Conservation (phyloP, 2,329 filamentous ascomycete genomes). For the Hyphodiscus sp. region DNA sequence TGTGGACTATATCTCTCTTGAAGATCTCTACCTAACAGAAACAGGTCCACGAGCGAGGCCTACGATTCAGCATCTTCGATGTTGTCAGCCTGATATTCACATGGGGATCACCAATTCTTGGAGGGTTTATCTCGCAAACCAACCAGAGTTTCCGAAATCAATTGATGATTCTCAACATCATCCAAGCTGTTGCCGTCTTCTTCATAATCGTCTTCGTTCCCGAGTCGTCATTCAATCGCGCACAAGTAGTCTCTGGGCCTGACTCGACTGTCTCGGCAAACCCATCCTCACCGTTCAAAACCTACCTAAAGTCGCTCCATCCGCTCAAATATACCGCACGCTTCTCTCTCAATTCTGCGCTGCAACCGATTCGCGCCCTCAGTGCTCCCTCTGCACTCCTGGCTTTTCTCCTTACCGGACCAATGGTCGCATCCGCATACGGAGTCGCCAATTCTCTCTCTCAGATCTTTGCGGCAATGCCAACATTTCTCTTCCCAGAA, state of each 20-base stretch:
- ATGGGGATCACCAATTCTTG: conserved; percentile 49
- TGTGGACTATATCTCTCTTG: conserved; percentile 20
- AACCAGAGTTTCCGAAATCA: conserved; percentile 39
- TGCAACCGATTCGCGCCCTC: conserved; percentile 38
- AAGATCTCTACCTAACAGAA: background rate
- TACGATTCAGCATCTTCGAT: conserved; percentile 40
- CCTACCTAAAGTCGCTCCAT: conserved; percentile 14
- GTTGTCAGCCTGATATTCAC: conserved; percentile 40
- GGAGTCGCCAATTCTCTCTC: conserved; percentile 40
- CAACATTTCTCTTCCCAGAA: conserved; percentile 35
- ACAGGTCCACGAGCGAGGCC: conserved; percentile 47
- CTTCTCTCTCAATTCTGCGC: conserved; percentile 27
- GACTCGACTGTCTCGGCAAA: background rate
- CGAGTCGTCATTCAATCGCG: conserved; percentile 47
- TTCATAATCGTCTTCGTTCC: conserved; percentile 43
- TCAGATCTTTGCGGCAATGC: conserved; percentile 40
- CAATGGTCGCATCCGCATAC: conserved; percentile 43
- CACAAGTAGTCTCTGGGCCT: conserved; percentile 6
- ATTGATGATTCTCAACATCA: conserved; percentile 44
- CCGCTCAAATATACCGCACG: conserved; percentile 9
- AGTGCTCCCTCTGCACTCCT: conserved; percentile 44
- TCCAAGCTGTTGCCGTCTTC: conserved; percentile 41
- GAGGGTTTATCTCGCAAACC: conserved; percentile 41
- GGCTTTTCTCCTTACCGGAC: conserved; percentile 38
- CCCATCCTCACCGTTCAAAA: conserved; percentile 6